phyloP scores from a whole-genome alignment of 1,284 basidiomycete species.

The Cerioporus squamosus region DNA sequence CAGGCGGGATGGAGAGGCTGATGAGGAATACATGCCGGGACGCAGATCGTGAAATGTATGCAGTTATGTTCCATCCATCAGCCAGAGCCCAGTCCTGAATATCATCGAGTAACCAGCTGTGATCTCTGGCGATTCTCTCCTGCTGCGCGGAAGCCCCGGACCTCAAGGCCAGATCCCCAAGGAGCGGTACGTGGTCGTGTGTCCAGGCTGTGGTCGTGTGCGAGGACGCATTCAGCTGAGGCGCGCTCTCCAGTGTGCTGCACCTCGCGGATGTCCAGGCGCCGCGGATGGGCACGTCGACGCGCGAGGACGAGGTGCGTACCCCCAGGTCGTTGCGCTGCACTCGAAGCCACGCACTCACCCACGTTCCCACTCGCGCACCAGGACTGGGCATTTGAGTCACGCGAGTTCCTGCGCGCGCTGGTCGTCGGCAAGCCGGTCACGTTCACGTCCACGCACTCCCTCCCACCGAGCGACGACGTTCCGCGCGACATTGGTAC shows the following conservation, averaged over 20 bases:
- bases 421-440: conserved; percentile 90
- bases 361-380: background rate
- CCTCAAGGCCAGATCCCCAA: conserved; percentile 85
- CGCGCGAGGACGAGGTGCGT: conserved; percentile 85
- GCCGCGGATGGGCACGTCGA: conserved; percentile 80
- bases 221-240: conserved; percentile 9
- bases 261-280: conserved; percentile 86
- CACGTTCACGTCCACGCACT: conserved; percentile 77
- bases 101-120: conserved; percentile 61
- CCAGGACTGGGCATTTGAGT: conserved; percentile 90
- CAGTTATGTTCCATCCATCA: conserved; percentile 15
- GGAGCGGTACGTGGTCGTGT: conserved; percentile 66
- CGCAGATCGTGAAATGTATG: conserved; percentile 74
- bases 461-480: conserved; percentile 71
- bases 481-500: conserved; percentile 76
- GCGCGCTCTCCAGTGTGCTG: conserved; percentile 59
- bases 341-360: background rate
- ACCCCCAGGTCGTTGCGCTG: background rate
- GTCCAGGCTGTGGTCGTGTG: conserved; percentile 10
- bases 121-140: conserved; percentile 87
- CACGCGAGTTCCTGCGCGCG: conserved; percentile 89
- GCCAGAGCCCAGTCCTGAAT: conserved; percentile 27
- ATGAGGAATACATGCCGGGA: background rate
- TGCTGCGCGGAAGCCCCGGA: conserved; percentile 77
- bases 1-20: conserved; percentile 1